Base-by-base conservation (phyloP, 345 rosid genomes). In the Salix purpurea region DNA sequence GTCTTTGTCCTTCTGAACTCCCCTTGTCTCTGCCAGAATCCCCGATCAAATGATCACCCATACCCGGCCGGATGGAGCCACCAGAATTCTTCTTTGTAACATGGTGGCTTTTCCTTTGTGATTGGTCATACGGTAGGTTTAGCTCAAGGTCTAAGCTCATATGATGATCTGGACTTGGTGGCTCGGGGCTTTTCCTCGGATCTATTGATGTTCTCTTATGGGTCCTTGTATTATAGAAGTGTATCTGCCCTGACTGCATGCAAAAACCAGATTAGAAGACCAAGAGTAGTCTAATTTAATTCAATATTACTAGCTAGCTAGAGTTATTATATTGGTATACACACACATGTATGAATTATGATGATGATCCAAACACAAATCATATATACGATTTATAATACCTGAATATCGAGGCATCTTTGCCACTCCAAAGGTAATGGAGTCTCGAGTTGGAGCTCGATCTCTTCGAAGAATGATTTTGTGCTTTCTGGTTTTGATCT, bases 101-200 rank as follows among this genome's bases (percentile, higher is more conserved):
- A 14, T 65, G 69, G 21, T 77, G 65, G 36, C 18, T 50, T 30
- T 69, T 74, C 77, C 71, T 71, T 54, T n/a, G 64, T 13, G 75
- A 44, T 24, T 79, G 65, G 69, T 54, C 74, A 4, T 26, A 70
- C 26, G 67, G 85, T 65, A 90, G 89, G 86, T 90, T 91, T 34
- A 93, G 87, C 82, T 90, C 90, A 34, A 93, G 97, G 77, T 93
- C 93, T 76, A 93, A 81, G 86, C 94, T 90, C 85, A 88, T 83
- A 44, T 76, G 77, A 42, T 70, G 78, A 39, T 74, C 69, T 12
- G 78, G 78, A 32, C 52, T 73, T 40, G 84, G 21, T 12, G 81
- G 83, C 26, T 78, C 88, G 39, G 68, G 73, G 74, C 77, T 80
- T 68, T 75, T 80, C 72, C 84, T 84, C 6, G 89, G 93, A 77